Evolutionary conservation across 257 asterid species (phyloP).

Genomic region (Solanum acaule): DNA sequence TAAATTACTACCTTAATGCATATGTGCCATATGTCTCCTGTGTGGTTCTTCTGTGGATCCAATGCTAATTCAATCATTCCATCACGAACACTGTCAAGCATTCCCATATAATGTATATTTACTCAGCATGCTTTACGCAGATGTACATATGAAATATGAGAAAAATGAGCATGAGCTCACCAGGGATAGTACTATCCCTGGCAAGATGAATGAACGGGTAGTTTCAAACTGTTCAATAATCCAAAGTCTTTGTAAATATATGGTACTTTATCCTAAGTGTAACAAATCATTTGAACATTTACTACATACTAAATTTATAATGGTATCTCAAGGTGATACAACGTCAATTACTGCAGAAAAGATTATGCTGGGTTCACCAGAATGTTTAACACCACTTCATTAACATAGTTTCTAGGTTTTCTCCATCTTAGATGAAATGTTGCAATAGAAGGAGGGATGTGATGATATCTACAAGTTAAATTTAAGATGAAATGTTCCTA

Average conservation of each 20-base stretch:
- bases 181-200: neutral
- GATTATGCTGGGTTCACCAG: neutral
- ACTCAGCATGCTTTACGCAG: neutral
- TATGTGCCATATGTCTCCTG: slow-evolving; percentile 95
- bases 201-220: neutral
- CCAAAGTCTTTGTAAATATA: neutral
- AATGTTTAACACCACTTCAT: neutral
- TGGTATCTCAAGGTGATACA: neutral
- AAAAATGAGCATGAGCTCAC: neutral
- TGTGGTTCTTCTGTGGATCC: slow-evolving; percentile 75
- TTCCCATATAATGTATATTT: slow-evolving; percentile 20
- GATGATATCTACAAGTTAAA: neutral
- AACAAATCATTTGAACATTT: neutral
- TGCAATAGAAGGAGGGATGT: neutral
- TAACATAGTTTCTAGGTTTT: neutral
- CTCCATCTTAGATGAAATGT: neutral
- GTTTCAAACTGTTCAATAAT: neutral
- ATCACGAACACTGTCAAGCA: slow-evolving; percentile 20
- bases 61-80: slow-evolving; percentile 58
- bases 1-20: slow-evolving; percentile 61
- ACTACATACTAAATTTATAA: neutral
- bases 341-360: neutral
- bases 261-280: neutral
- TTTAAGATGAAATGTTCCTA: neutral
- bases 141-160: neutral